A percentile compares a stretch with the other conserved stretches of the same genome.
These are phyloP conservation scores for Auricularia heimuer DNA, from an alignment of 768 basidiomycete species.

Conservation along the genomic window DNA sequence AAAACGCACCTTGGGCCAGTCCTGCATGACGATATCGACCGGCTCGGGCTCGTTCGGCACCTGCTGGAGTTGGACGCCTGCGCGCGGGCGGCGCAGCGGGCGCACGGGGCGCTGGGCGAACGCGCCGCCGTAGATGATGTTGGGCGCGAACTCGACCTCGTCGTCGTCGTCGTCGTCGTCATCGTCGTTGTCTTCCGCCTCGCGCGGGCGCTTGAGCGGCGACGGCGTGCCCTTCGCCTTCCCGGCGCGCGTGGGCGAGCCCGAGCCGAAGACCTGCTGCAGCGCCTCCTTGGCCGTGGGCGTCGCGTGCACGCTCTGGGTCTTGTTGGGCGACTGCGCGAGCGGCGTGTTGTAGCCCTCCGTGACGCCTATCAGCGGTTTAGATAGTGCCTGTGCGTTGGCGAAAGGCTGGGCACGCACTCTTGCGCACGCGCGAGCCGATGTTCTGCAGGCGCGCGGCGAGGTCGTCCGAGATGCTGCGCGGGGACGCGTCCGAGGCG, in stretches of 20 bases:
- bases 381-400: constrained; percentile 13
- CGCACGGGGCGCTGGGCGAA: background rate
- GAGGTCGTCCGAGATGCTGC: constrained; percentile 40
- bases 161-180: background rate
- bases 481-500: background rate
- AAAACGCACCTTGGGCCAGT: too few relatives aligned
- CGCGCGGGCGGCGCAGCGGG: background rate
- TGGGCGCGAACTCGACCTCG: background rate
- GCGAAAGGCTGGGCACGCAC: constrained; percentile 27
- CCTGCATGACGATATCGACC: background rate
- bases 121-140: background rate
- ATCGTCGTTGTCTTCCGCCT: constrained; percentile 12
- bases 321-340: constrained; percentile 13
- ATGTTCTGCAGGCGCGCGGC: constrained; percentile 45
- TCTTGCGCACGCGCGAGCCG: constrained; percentile 50
- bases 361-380: constrained; percentile 38
- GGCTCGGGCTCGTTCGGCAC: background rate
- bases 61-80: background rate
- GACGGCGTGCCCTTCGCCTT: constrained; percentile 17
- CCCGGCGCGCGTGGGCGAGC: constrained; percentile 18
- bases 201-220: constrained; percentile 29
- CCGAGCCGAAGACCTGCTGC: constrained; percentile 35
- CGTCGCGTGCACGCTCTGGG: constrained; percentile 18
- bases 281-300: constrained; percentile 48
- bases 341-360: constrained; percentile 43